Evolutionary conservation across 768 basidiomycete genomes (phyloP).

Genomic region (Pholiota microspora): DNA sequence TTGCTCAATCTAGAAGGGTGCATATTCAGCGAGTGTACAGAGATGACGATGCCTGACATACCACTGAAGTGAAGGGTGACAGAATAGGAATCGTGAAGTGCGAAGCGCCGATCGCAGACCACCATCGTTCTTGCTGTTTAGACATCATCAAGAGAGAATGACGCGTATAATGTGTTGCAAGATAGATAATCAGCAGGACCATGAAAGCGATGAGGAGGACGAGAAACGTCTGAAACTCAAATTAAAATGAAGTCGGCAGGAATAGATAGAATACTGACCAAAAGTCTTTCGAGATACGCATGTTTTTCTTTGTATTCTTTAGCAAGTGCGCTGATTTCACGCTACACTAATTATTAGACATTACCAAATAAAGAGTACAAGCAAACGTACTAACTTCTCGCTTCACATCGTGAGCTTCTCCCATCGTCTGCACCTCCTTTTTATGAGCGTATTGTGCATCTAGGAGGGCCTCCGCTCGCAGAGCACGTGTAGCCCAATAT

Average conservation of each 20-base stretch:
- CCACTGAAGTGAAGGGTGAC: slow-evolving; percentile 78
- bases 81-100: slow-evolving; percentile 80
- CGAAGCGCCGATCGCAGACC: slow-evolving; percentile 35
- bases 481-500: slow-evolving; percentile 68
- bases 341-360: no score
- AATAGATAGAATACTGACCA: slow-evolving; percentile 39
- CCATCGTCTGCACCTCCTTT: slow-evolving; percentile 43
- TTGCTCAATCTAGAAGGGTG: slow-evolving; percentile 57
- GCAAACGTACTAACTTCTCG: slow-evolving; percentile 40
- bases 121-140: slow-evolving; percentile 22
- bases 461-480: slow-evolving; percentile 63
- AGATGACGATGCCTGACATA: slow-evolving; percentile 29
- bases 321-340: slow-evolving; percentile 37
- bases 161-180: slow-evolving; percentile 27
- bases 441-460: slow-evolving; percentile 46
- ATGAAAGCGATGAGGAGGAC: slow-evolving; percentile 36
- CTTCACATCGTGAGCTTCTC: slow-evolving; percentile 41
- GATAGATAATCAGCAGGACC: slow-evolving; percentile 33
- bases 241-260: not conserved
- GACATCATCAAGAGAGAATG: slow-evolving; percentile 19
- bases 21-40: not conserved
- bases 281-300: slow-evolving; percentile 44
- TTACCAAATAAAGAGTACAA: not conserved
- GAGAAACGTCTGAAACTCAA: slow-evolving; percentile 22
- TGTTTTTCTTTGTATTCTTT: slow-evolving; percentile 47